Percentiles rank a stretch among this genome's conserved stretches.
Evolutionary conservation across 1,139 yeast genomes (phyloP).

Genomic region (Yamadazyma dendronema): DNA sequence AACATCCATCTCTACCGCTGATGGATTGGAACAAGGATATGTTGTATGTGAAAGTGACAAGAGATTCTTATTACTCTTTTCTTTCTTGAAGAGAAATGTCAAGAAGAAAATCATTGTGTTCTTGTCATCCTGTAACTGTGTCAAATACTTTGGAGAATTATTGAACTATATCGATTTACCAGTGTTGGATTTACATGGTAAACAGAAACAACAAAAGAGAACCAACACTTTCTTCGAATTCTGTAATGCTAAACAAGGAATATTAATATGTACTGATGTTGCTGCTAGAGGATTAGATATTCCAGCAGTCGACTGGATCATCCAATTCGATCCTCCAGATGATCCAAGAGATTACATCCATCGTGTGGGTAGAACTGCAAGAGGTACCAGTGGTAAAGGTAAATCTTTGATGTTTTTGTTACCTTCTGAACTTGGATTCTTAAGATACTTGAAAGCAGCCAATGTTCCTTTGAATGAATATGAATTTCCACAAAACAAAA

Average conservation of each 20-base stretch:
- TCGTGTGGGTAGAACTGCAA: conserved; percentile 97
- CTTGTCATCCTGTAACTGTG: conserved; percentile 94
- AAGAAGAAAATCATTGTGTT: conserved; percentile 93
- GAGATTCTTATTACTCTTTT: conserved; percentile 82
- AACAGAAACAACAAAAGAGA: conserved; percentile 97
- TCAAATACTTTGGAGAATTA: conserved; percentile 91
- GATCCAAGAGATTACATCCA: conserved; percentile 98
- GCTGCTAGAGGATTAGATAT: conserved; percentile 98
- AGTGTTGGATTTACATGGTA: conserved; percentile 93
- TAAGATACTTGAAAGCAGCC: conserved; percentile 92
- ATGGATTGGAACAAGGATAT: conserved; percentile 96
- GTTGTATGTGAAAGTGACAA: conserved; percentile 97
- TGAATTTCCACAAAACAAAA: conserved; percentile 90
- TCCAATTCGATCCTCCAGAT: conserved; percentile 98
- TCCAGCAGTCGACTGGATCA: conserved; percentile 96
- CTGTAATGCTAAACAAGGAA: conserved; percentile 94
- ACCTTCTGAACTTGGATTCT: conserved; percentile 91
- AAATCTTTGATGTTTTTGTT: conserved; percentile 91
- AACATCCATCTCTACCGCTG: conserved; percentile 84
- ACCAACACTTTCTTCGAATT: conserved; percentile 97
- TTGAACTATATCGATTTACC: conserved; percentile 95
- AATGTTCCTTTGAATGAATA: conserved; percentile 96
- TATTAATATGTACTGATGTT: conserved; percentile 91
- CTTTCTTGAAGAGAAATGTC: conserved; percentile 86
- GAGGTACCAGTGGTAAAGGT: conserved; percentile 91